phyloP scores from a whole-genome alignment of 1,139 yeast genomes.

The Arxiozyma bovina region DNA sequence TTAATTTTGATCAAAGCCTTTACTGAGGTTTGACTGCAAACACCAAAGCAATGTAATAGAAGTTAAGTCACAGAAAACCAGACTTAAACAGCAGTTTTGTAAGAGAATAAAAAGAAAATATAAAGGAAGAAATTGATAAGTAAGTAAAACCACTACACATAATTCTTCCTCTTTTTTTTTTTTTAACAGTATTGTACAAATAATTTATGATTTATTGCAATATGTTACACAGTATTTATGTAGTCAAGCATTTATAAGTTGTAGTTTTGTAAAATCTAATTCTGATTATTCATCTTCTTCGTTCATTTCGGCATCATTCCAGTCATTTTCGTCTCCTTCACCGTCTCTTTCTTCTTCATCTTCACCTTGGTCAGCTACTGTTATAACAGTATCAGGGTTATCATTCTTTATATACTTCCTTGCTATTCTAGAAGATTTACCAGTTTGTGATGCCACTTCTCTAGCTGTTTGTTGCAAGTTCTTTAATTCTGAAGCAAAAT shows the following conservation, averaged over 20 bases:
- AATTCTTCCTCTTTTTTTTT: not conserved
- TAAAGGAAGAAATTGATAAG: too few relatives aligned
- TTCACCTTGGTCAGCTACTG: slow-evolving; percentile 54
- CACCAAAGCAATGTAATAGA: not conserved
- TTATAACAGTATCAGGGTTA: slow-evolving; percentile 46
- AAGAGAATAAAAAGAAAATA: not conserved
- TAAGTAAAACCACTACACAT: too few relatives aligned
- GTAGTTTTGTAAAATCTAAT: not conserved
- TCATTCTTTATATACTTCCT: slow-evolving; percentile 50
- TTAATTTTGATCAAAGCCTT: not conserved
- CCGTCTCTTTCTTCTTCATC: slow-evolving; percentile 39
- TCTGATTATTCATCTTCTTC: slow-evolving; percentile 1
- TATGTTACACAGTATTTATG: not conserved
- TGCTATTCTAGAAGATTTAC: slow-evolving; percentile 63
- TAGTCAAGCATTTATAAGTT: not conserved
- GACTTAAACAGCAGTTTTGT: not conserved
- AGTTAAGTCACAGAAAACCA: not conserved
- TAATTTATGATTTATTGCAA: not conserved
- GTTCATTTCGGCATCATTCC: slow-evolving; percentile 6
- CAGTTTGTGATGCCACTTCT: slow-evolving; percentile 44
- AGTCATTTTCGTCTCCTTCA: slow-evolving; percentile 20
- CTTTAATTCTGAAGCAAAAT: slow-evolving; percentile 53
- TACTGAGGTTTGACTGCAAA: too few relatives aligned
- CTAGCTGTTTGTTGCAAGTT: slow-evolving; percentile 49
- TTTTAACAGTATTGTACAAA: not conserved